A percentile compares a stretch with the other conserved stretches of the same genome.
These are phyloP conservation scores for Elaeis oleifera DNA, from an alignment of 202 grass and related monocot genomes.

Conservation along the genomic window DNA sequence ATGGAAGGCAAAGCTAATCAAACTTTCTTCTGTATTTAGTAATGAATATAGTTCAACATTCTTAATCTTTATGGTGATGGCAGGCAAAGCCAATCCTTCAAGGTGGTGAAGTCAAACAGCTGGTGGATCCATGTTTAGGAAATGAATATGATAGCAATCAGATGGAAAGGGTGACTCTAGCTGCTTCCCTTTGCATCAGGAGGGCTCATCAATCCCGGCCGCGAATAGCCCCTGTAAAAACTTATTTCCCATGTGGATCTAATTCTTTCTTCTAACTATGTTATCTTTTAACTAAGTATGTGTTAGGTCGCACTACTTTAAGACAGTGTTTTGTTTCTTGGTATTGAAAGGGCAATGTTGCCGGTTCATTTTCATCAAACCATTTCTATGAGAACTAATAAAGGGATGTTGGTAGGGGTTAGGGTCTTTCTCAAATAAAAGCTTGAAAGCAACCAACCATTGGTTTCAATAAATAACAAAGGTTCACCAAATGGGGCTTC, in stretches of 20 bases:
- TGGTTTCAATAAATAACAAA: no score
- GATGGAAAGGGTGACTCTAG: conserved; percentile 63
- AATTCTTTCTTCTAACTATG: not conserved
- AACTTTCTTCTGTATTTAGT: conserved; percentile 6
- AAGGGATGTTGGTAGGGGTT: no score
- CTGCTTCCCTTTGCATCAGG: conserved; percentile 67
- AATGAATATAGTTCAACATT: conserved; percentile 1
- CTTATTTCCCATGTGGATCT: not conserved
- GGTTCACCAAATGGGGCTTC: no score
- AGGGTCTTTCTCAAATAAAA: no score
- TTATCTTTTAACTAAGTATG: not conserved
- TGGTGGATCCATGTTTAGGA: conserved; percentile 55
- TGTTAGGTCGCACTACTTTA: not conserved
- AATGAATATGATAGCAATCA: conserved; percentile 55
- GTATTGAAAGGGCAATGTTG: no score
- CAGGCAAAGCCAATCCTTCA: conserved; percentile 79
- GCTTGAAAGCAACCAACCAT: no score
- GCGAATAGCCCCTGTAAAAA: conserved; percentile 46
- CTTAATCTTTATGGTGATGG: conserved; percentile 14
- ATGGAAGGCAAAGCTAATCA: conserved; percentile 1
- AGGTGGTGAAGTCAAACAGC: conserved; percentile 48
- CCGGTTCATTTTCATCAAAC: no score
- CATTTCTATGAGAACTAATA: no score
- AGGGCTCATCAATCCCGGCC: conserved; percentile 52
- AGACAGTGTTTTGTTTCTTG: not conserved